phyloP scores from a whole-genome alignment of 352 stramenopile species.

The Phytophthora syringae region DNA sequence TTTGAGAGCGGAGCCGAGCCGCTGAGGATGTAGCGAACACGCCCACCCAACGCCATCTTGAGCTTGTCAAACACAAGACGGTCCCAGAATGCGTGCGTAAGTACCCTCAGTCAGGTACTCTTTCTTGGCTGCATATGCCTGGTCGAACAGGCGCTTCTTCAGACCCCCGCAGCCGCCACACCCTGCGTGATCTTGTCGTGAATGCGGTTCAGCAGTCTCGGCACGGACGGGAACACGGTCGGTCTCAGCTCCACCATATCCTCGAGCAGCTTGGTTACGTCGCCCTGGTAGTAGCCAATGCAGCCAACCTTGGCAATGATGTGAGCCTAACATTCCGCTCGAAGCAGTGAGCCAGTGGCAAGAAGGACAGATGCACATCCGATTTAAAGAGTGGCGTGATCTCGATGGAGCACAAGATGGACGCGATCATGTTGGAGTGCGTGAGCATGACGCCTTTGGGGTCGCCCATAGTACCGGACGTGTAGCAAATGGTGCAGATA shows the following conservation, averaged over 20 bases:
- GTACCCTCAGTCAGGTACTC: constrained; percentile 46
- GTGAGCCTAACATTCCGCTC: constrained; percentile 75
- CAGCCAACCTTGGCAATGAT: constrained; percentile 74
- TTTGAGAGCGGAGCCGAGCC: constrained; percentile 91
- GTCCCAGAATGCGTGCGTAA: constrained; percentile 89
- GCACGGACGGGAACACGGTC: constrained; percentile 92
- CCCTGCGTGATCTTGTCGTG: constrained; percentile 92
- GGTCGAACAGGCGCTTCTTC: constrained; percentile 91
- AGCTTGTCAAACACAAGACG: constrained; percentile 95
- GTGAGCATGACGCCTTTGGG: constrained; percentile 60
- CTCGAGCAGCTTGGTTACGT: constrained; percentile 90
- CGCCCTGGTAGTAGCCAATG: constrained; percentile 93
- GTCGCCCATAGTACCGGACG: constrained; percentile 52
- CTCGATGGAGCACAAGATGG: constrained; percentile 37
- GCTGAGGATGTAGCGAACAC: constrained; percentile 91
- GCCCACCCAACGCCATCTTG: constrained; percentile 88
- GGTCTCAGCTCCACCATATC: constrained; percentile 91
- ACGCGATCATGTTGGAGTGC: constrained; percentile 52
- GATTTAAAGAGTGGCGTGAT: constrained; percentile 31
- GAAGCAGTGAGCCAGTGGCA: constrained; percentile 95
- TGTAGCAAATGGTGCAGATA: constrained; percentile 70
- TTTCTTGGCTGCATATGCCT: constrained; percentile 83
- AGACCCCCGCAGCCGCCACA: constrained; percentile 81
- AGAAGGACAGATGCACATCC: constrained; percentile 90
- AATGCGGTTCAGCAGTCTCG: constrained; percentile 96